Conservation (phyloP, 352 stramenopile genomes). For the Pythium sukuiense region DNA sequence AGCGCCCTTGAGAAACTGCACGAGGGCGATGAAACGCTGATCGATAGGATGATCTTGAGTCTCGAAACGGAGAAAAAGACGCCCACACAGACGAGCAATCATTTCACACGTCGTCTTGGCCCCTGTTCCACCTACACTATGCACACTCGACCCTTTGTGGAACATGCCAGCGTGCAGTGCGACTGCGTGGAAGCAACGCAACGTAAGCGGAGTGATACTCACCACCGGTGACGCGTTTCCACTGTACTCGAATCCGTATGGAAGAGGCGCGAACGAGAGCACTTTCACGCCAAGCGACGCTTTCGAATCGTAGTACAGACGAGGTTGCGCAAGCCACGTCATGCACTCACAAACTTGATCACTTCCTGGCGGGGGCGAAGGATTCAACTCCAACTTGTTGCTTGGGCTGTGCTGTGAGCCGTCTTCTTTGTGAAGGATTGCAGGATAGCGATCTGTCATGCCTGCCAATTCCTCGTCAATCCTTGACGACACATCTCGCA, state of each 20-base stretch:
- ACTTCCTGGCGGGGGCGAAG: neutral
- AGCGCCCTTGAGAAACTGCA: slow-evolving; percentile 51
- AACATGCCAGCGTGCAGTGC: slow-evolving; percentile 40
- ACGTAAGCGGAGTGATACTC: slow-evolving; percentile 53
- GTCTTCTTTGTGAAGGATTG: neutral
- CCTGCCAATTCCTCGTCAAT: slow-evolving; percentile 34
- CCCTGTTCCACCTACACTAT: slow-evolving; percentile 36
- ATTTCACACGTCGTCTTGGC: slow-evolving; percentile 47
- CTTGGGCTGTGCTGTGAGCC: neutral
- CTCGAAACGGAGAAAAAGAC: slow-evolving; percentile 44
- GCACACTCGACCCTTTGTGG: slow-evolving; percentile 40
- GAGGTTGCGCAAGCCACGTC: slow-evolving; percentile 62
- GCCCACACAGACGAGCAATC: slow-evolving; percentile 50
- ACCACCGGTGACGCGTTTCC: slow-evolving; percentile 46
- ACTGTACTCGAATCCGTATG: slow-evolving; percentile 74
- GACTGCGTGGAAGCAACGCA: slow-evolving; percentile 63
- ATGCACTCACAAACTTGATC: slow-evolving; percentile 26
- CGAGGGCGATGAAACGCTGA: slow-evolving; percentile 32
- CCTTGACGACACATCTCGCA: slow-evolving; percentile 48
- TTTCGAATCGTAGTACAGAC: slow-evolving; percentile 62
- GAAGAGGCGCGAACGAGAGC: slow-evolving; percentile 42
- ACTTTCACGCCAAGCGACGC: slow-evolving; percentile 47
- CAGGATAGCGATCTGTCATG: neutral
- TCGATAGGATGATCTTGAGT: slow-evolving; percentile 23
- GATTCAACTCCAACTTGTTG: neutral